Percentiles rank a stretch among this genome's conserved stretches.
phyloP scores from a whole-genome alignment of 306 rosid species.

The Cyamopsis tetragonoloba region DNA sequence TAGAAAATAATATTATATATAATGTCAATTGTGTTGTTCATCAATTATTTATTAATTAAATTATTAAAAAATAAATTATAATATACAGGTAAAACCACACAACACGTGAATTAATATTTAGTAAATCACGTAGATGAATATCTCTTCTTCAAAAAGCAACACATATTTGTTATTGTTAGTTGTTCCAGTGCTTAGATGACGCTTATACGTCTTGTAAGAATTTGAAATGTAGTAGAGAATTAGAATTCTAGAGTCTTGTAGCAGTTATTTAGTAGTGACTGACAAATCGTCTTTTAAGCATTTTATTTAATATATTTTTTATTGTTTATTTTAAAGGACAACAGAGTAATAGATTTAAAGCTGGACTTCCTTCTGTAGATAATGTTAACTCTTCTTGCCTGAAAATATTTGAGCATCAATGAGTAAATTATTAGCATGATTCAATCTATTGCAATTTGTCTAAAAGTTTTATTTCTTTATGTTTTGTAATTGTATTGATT shows the following conservation, averaged over 20 bases:
- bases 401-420: not conserved
- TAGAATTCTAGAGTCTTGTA: slow-evolving; percentile 4
- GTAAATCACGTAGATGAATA: too few species aligned
- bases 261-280: not conserved
- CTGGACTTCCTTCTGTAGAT: slow-evolving; percentile 13
- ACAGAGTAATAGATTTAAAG: not conserved
- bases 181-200: not conserved
- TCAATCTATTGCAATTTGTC: not conserved
- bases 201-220: slow-evolving; percentile 23
- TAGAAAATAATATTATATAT: too few species aligned
- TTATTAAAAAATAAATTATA: too few species aligned
- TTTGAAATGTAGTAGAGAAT: not conserved
- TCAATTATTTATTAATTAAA: too few species aligned
- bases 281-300: not conserved
- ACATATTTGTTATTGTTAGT: too few species aligned
- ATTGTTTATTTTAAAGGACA: slow-evolving; percentile 13
- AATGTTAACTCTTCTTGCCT: not conserved
- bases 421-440: not conserved
- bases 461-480: not conserved
- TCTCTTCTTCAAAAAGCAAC: too few species aligned
- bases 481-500: too few species aligned
- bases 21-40: too few species aligned
- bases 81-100: too few species aligned
- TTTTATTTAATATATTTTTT: not conserved
- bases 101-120: too few species aligned